Evolutionary conservation across 176 grass and related monocot genomes (phyloP).

Genomic region (Oryza punctata): DNA sequence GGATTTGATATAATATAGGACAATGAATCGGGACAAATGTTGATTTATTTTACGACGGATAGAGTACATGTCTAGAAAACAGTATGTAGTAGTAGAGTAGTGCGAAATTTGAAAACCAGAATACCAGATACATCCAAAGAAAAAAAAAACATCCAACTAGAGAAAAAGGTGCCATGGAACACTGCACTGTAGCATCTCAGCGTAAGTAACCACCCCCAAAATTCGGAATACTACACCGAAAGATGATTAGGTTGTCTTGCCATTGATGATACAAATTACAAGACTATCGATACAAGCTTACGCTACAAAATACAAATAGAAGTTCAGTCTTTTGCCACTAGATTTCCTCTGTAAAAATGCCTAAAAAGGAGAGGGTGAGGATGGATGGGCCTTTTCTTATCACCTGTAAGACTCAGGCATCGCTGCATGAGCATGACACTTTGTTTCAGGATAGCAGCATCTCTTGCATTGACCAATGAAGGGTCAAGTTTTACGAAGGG

Average conservation of each 20-base stretch:
- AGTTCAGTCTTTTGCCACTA: conserved; percentile 42
- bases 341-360: conserved; percentile 36
- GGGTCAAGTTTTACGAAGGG: conserved; percentile 27
- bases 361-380: neutral
- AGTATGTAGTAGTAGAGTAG: neutral
- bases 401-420: conserved; percentile 34
- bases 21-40: too few species aligned
- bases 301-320: conserved; percentile 44
- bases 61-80: neutral
- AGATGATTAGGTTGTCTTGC: conserved; percentile 21
- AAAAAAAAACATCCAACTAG: neutral
- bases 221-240: neutral
- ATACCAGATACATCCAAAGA: neutral
- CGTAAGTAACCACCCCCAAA: neutral
- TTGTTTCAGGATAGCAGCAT: conserved; percentile 35
- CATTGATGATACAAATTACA: conserved; percentile 46
- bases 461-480: conserved; percentile 27
- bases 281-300: conserved; percentile 46
- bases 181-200: neutral
- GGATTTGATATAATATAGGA: too few species aligned
- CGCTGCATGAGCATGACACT: conserved; percentile 18
- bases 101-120: neutral
- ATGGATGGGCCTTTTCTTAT: conserved; percentile 28
- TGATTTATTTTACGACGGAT: too few species aligned
- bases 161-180: neutral